These are phyloP conservation scores for Populus pruinosa DNA, from an alignment of 345 rosid species.

Conservation along the genomic window DNA sequence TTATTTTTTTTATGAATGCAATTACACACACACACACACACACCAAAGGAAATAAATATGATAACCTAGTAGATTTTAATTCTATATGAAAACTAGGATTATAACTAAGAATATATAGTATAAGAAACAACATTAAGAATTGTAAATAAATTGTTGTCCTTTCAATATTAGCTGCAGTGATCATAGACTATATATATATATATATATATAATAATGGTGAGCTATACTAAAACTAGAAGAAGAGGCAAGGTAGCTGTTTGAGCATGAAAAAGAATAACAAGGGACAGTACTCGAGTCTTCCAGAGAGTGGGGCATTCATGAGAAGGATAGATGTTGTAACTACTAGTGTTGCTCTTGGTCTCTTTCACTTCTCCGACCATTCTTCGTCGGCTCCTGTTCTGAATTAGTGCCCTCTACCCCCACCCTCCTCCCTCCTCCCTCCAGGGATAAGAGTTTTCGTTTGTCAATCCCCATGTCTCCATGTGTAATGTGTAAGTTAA, in stretches of 20 bases:
- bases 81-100: no score
- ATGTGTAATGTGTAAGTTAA: slow-evolving; percentile 5
- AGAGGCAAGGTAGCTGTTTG: neutral
- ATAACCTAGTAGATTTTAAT: no score
- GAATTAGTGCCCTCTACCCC: neutral
- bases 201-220: no score
- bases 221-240: neutral
- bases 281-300: neutral
- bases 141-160: no score
- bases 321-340: neutral
- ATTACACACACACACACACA: no score
- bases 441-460: neutral
- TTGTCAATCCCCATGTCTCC: slow-evolving; percentile 2
- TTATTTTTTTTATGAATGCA: no score
- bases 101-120: no score
- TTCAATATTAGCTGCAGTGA: no score
- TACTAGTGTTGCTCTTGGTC: neutral
- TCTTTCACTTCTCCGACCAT: slow-evolving; percentile 14
- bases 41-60: no score
- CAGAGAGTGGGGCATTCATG: neutral
- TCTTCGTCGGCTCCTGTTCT: neutral
- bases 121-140: no score
- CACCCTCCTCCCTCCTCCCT: slow-evolving; percentile 5
- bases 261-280: neutral
- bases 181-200: no score